phyloP scores from a whole-genome alignment of 2,329 filamentous ascomycete genomes.

The Paecilomyces formosus region DNA sequence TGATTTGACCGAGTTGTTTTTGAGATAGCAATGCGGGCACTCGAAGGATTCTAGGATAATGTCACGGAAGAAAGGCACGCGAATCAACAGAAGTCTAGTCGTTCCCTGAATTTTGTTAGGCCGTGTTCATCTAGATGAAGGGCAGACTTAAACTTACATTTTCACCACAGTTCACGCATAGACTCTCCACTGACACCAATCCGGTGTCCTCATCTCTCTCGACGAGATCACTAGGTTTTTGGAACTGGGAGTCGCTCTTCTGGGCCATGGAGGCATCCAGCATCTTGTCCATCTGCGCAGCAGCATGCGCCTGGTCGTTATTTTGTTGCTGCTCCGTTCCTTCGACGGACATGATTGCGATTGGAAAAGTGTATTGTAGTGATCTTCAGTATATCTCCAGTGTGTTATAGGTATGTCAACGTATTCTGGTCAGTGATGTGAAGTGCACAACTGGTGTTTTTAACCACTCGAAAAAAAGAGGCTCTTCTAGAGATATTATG shows the following conservation, averaged over 20 bases:
- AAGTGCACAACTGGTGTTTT: background rate
- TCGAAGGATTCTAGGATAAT: constrained; percentile 95
- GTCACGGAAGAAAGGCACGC: constrained; percentile 95
- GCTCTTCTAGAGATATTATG: background rate
- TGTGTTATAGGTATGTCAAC: background rate
- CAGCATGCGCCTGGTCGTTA: constrained; percentile 1
- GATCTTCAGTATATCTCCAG: background rate
- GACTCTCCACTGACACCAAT: constrained; percentile 52
- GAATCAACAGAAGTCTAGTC: constrained; percentile 80
- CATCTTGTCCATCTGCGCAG: constrained; percentile 8
- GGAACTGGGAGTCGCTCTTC: constrained; percentile 23
- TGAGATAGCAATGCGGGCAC: constrained; percentile 81
- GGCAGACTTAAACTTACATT: constrained; percentile 47
- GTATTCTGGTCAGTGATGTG: background rate
- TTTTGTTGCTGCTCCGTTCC: constrained; percentile 1
- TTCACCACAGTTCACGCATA: constrained; percentile 80
- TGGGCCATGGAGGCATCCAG: constrained; percentile 7
- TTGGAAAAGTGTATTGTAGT: background rate
- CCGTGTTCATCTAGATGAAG: constrained; percentile 1
- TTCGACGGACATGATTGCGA: constrained; percentile 6
- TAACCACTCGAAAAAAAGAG: background rate
- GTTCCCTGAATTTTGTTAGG: constrained; percentile 53
- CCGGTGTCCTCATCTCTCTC: constrained; percentile 35
- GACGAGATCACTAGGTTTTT: constrained; percentile 31
- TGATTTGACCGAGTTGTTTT: constrained; percentile 89